Conservation (phyloP, 208 protist species). For the Leishmania braziliensis region DNA sequence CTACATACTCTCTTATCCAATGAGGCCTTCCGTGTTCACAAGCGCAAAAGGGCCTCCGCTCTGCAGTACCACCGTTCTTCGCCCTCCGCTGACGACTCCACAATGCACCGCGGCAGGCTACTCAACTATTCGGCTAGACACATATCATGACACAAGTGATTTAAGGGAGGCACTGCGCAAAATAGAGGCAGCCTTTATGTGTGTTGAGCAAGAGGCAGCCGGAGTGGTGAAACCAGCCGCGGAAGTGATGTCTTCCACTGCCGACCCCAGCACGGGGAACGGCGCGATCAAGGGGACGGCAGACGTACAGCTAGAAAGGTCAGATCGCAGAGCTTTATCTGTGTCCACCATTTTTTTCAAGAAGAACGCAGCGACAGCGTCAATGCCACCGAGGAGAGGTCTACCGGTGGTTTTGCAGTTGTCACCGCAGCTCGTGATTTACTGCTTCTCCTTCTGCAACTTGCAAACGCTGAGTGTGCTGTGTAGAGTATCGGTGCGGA, state of each 20-base stretch:
- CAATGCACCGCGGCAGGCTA: neutral
- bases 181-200: constrained; percentile 22
- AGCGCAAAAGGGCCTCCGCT: constrained; percentile 8
- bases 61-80: constrained; percentile 21
- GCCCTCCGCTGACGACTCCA: neutral
- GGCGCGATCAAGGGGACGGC: neutral
- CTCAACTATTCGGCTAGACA: constrained; percentile 24
- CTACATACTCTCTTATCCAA: neutral
- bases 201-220: neutral
- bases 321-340: neutral
- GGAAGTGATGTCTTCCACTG: neutral
- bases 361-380: neutral
- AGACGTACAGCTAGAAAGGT: neutral
- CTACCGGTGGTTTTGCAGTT: constrained; percentile 11
- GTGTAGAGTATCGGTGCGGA: constrained; percentile 26
- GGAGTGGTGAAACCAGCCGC: neutral
- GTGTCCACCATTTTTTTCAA: constrained; percentile 4
- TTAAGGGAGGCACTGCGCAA: constrained; percentile 31
- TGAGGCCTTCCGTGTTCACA: constrained; percentile 4
- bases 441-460: constrained; percentile 34
- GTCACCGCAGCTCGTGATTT: constrained; percentile 21
- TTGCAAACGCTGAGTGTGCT: constrained; percentile 28
- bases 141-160: constrained; percentile 36
- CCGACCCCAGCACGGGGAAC: neutral
- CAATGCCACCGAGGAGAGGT: neutral